Conservation (phyloP, 2,329 filamentous ascomycete genomes). For the Chaetomium globosum region DNA sequence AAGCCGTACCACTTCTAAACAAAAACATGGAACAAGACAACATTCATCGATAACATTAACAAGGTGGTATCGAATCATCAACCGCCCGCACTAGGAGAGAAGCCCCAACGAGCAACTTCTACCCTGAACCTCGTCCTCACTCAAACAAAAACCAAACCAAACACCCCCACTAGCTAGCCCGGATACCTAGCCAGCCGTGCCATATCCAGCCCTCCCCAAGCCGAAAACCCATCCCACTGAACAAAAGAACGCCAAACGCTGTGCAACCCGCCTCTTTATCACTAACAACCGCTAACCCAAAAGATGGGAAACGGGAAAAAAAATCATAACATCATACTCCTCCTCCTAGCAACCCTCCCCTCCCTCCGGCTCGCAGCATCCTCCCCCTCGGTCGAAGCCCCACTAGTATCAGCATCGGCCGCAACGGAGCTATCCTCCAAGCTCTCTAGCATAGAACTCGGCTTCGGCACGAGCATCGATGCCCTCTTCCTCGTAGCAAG, state of each 20-base stretch:
- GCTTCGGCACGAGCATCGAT: slow-evolving; percentile 48
- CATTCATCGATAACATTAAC: slow-evolving; percentile 14
- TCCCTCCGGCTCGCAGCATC: slow-evolving; percentile 23
- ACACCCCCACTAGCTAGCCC: neutral
- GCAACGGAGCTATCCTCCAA: slow-evolving; percentile 34
- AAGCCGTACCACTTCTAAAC: neutral
- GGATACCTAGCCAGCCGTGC: neutral
- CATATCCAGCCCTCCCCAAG: neutral
- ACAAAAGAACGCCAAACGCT: slow-evolving; percentile 18
- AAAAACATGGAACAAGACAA: neutral
- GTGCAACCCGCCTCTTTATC: slow-evolving; percentile 8
- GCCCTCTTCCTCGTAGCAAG: slow-evolving; percentile 43
- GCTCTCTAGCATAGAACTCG: slow-evolving; percentile 33
- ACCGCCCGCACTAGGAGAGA: neutral
- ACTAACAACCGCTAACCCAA: slow-evolving; percentile 3
- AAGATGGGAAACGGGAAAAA: slow-evolving; percentile 8
- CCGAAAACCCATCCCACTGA: neutral
- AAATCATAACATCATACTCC: slow-evolving; percentile 63
- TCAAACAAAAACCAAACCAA: neutral
- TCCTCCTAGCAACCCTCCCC: slow-evolving; percentile 48
- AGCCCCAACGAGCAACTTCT: neutral
- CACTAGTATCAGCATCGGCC: slow-evolving; percentile 36
- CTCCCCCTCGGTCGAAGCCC: slow-evolving; percentile 30
- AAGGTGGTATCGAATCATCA: slow-evolving; percentile 23
- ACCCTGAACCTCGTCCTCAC: neutral